These are phyloP conservation scores for Cyclotella baltica DNA, from an alignment of 108 stramenopile species.

Conservation along the genomic window DNA sequence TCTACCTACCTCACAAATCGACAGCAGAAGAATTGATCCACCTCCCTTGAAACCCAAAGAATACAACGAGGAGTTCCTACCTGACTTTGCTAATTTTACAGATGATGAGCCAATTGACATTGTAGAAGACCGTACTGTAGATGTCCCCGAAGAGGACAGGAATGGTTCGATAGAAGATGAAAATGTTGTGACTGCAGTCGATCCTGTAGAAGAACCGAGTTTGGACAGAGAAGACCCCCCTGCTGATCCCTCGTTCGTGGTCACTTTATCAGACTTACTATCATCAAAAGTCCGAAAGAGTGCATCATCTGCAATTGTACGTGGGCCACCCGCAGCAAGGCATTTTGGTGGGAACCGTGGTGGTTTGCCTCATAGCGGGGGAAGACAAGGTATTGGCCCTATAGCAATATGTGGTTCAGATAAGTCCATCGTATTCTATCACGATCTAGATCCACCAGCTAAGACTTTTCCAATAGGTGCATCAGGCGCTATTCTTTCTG, in stretches of 20 bases:
- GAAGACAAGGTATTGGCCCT: conserved; percentile 67
- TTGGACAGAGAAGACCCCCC: not conserved
- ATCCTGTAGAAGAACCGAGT: not conserved
- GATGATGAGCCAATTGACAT: not conserved
- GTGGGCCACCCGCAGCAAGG: conserved; percentile 88
- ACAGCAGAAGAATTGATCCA: conserved; percentile 40
- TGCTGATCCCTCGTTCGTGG: conserved; percentile 56
- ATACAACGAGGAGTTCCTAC: conserved; percentile 11
- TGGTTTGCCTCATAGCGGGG: conserved; percentile 52
- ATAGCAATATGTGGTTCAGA: conserved; percentile 88
- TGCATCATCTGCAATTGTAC: conserved; percentile 81
- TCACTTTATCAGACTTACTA: conserved; percentile 59
- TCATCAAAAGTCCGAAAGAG: conserved; percentile 79
- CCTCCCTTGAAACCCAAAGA: conserved; percentile 19
- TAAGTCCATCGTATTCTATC: conserved; percentile 87
- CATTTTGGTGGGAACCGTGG: conserved; percentile 92
- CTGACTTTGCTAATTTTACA: conserved; percentile 34
- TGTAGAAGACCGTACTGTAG: too few species aligned
- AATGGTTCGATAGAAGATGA: not conserved
- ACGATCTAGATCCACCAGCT: conserved; percentile 76
- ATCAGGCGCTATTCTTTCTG: conserved; percentile 88
- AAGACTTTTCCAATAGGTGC: conserved; percentile 89
- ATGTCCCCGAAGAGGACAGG: too few species aligned
- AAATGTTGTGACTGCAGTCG: not conserved
- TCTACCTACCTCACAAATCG: conserved; percentile 39